phyloP scores from a whole-genome alignment of 345 rosid genomes.

The Populus ilicifolia region DNA sequence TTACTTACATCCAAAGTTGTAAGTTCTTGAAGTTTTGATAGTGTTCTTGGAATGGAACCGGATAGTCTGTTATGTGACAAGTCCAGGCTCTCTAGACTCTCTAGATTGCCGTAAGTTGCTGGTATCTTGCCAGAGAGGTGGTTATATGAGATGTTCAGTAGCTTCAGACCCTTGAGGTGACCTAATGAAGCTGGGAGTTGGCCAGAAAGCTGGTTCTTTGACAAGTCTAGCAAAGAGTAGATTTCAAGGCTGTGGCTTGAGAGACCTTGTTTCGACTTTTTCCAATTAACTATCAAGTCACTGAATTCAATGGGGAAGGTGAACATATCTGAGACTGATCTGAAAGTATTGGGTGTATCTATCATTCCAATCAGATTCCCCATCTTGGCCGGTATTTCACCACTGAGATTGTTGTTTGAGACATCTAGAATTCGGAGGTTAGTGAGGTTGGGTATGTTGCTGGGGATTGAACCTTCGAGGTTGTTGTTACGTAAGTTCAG shows the following conservation, averaged over 20 bases:
- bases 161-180: slow-evolving; percentile 23
- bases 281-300: slow-evolving; percentile 30
- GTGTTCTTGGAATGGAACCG: slow-evolving; percentile 23
- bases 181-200: slow-evolving; percentile 31
- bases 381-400: slow-evolving; percentile 22
- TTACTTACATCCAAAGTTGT: slow-evolving; percentile 24
- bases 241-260: slow-evolving; percentile 24
- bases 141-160: slow-evolving; percentile 29
- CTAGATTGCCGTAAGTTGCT: slow-evolving; percentile 21
- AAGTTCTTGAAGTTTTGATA: slow-evolving; percentile 26
- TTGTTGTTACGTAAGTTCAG: slow-evolving; percentile 28
- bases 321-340: slow-evolving; percentile 14
- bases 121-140: slow-evolving; percentile 26
- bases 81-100: slow-evolving; percentile 33
- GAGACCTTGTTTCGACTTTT: slow-evolving; percentile 29
- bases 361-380: slow-evolving; percentile 31
- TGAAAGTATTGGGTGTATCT: slow-evolving; percentile 10
- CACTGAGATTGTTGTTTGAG: slow-evolving; percentile 27
- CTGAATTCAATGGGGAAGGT: slow-evolving; percentile 15
- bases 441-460: slow-evolving; percentile 17
- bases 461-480: slow-evolving; percentile 22
- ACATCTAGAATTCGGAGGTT: slow-evolving; percentile 34
- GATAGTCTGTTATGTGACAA: slow-evolving; percentile 34
- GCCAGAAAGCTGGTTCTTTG: slow-evolving; percentile 24
- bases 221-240: slow-evolving; percentile 36